Conservation (phyloP, 2,329 filamentous ascomycete species). For the Aspergillus floridensis region DNA sequence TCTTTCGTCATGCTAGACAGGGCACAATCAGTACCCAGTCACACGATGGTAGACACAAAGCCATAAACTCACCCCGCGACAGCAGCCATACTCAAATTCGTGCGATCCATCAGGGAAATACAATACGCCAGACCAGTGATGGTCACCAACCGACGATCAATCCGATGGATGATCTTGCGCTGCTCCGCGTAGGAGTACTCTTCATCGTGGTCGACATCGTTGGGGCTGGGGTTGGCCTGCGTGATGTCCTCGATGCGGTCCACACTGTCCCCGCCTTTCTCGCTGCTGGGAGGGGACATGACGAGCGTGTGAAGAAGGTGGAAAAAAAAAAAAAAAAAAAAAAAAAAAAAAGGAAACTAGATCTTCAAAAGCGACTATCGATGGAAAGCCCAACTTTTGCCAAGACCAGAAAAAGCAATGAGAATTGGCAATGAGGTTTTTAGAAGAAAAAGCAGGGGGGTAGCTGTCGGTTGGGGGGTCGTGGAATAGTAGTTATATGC, state of each 20-base stretch:
- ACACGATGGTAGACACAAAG: constrained; percentile 52
- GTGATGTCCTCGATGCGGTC: constrained; percentile 20
- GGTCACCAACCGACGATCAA: constrained; percentile 65
- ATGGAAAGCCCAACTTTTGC: background rate
- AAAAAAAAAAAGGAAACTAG: too few relatives aligned
- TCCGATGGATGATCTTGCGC: constrained; percentile 63
- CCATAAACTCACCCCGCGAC: constrained; percentile 64
- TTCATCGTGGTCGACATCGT: constrained; percentile 22
- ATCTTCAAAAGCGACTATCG: too few relatives aligned
- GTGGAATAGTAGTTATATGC: background rate
- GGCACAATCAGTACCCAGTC: constrained; percentile 31
- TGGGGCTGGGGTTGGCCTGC: constrained; percentile 4
- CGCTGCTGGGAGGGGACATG: constrained; percentile 3
- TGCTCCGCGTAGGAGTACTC: constrained; percentile 61
- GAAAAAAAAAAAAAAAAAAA: too few relatives aligned
- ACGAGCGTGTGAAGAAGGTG: too few relatives aligned
- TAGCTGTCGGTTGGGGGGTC: too few relatives aligned
- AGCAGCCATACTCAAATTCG: constrained; percentile 66
- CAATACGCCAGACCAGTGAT: constrained; percentile 69
- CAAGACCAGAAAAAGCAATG: background rate
- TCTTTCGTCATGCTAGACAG: constrained; percentile 53
- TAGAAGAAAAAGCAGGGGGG: background rate
- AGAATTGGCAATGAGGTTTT: background rate
- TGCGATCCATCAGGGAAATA: constrained; percentile 74
- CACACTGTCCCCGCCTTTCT: constrained; percentile 10